Conservation (phyloP, 805 yeast species). For the Metschnikowia shivogae region DNA sequence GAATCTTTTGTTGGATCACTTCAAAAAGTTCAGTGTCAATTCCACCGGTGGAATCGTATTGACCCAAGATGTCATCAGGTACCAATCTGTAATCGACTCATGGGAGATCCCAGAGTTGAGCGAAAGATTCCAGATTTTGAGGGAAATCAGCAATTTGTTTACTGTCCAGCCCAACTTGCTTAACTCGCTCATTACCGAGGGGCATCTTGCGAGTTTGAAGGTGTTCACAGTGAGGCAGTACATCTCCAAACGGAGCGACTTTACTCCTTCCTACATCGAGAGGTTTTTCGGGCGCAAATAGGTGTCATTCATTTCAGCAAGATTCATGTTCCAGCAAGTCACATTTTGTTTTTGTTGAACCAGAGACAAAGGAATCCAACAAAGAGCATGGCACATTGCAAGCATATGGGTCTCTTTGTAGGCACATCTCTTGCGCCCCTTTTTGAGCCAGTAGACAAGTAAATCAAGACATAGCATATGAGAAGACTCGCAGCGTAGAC, state of each 20-base stretch:
- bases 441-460: slow-evolving; percentile 1
- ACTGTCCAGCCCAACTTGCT: slow-evolving; percentile 80
- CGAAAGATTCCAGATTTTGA: slow-evolving; percentile 62
- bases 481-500: slow-evolving; percentile 13
- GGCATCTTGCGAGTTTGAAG: slow-evolving; percentile 65
- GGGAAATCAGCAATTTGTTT: slow-evolving; percentile 80
- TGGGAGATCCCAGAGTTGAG: slow-evolving; percentile 63
- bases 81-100: slow-evolving; percentile 61
- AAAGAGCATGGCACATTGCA: slow-evolving; percentile 5
- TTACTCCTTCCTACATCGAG: slow-evolving; percentile 50
- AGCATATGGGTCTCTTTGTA: not conserved
- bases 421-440: not conserved
- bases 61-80: slow-evolving; percentile 77
- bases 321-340: not conserved
- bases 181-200: slow-evolving; percentile 75
- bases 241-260: slow-evolving; percentile 67
- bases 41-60: slow-evolving; percentile 79
- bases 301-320: not conserved
- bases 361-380: slow-evolving; percentile 2
- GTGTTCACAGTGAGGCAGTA: slow-evolving; percentile 61
- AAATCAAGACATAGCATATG: slow-evolving; percentile 12
- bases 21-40: slow-evolving; percentile 69
- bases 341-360: slow-evolving; percentile 10
- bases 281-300: slow-evolving; percentile 38
- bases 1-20: slow-evolving; percentile 61